phyloP scores from a whole-genome alignment of 345 rosid genomes.

The Cardamine resedifolia region DNA sequence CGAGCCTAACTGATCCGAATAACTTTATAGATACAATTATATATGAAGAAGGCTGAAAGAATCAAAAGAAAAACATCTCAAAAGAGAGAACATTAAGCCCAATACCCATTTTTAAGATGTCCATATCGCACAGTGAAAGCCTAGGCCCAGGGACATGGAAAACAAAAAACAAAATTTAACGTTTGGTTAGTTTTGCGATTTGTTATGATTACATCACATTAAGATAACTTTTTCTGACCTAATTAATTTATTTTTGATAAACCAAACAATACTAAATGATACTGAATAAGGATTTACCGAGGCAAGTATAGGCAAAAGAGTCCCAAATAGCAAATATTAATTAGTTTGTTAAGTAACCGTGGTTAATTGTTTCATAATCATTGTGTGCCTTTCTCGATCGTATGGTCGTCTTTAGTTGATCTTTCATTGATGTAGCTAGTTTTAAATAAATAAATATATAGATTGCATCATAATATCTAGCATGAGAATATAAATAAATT shows the following conservation, averaged over 20 bases:
- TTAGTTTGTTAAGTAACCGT: background rate
- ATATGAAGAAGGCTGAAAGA: conserved; percentile 3
- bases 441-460: background rate
- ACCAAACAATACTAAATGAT: background rate
- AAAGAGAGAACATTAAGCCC: background rate
- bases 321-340: conserved; percentile 18
- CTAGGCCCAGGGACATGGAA: background rate
- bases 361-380: background rate
- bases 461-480: background rate
- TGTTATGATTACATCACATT: background rate
- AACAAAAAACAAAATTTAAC: background rate
- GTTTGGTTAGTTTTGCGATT: background rate
- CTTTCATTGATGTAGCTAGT: background rate
- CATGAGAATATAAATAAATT: background rate
- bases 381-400: conserved; percentile 1
- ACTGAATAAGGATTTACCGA: background rate
- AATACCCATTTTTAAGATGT: background rate
- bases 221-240: background rate
- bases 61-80: too few relatives aligned
- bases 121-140: background rate
- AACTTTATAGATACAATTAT: background rate
- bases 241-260: background rate
- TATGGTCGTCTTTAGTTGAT: background rate
- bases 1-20: background rate
- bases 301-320: conserved; percentile 8